These are phyloP conservation scores for Porphyrellus cyaneotinctus DNA, from an alignment of 768 basidiomycete genomes.

Conservation along the genomic window DNA sequence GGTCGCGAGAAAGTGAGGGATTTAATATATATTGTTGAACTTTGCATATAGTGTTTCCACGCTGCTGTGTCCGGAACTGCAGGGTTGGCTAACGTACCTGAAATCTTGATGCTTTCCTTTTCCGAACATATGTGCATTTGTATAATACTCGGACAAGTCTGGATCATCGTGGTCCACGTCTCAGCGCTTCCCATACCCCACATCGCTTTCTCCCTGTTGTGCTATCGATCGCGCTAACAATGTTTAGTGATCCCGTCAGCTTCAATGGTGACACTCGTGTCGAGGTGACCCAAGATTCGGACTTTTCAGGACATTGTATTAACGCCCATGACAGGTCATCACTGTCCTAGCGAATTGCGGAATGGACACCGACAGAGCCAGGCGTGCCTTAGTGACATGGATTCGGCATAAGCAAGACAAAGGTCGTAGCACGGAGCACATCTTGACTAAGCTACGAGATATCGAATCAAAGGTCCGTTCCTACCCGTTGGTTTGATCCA, in stretches of 20 bases:
- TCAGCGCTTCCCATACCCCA: slow-evolving; percentile 4
- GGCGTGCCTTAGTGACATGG: slow-evolving; percentile 28
- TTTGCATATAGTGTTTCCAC: slow-evolving; percentile 6
- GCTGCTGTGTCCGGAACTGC: slow-evolving; percentile 14
- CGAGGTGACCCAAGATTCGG: slow-evolving; percentile 15
- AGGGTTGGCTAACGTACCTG: slow-evolving; percentile 14
- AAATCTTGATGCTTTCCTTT: slow-evolving; percentile 10
- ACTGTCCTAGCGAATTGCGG: slow-evolving; percentile 33
- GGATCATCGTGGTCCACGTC: background rate
- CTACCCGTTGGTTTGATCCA: background rate
- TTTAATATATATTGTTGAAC: background rate
- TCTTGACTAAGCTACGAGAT: slow-evolving; percentile 25
- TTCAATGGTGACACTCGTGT: slow-evolving; percentile 29
- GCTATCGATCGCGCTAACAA: background rate
- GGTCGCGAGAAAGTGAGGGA: background rate
- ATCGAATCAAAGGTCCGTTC: slow-evolving; percentile 28
- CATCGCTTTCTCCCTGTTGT: background rate
- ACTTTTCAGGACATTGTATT: background rate
- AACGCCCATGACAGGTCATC: slow-evolving; percentile 24
- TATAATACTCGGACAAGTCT: slow-evolving; percentile 10
- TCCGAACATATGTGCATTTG: background rate
- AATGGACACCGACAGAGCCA: slow-evolving; percentile 24
- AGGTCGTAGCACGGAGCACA: slow-evolving; percentile 29
- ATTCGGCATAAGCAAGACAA: slow-evolving; percentile 30
- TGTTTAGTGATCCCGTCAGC: slow-evolving; percentile 25